Percentiles rank a stretch among this genome's conserved stretches.
These are phyloP conservation scores for Tetrahymena malaccensis DNA, from an alignment of 73 alveolate genomes.

Conservation along the genomic window DNA sequence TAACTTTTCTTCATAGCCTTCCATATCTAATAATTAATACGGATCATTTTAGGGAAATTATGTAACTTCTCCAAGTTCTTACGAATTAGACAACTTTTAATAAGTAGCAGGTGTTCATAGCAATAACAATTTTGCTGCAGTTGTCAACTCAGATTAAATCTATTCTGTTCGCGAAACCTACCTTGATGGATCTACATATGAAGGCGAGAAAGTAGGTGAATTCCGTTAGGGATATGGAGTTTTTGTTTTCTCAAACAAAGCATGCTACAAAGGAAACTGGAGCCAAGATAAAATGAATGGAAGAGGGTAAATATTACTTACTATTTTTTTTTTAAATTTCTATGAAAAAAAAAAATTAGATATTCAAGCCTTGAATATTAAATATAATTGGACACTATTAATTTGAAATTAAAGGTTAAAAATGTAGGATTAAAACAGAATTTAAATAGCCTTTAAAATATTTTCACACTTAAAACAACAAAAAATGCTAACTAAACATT, in stretches of 20 bases:
- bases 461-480: not conserved
- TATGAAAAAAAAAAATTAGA: not conserved
- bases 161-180: not conserved
- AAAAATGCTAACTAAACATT: no score
- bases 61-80: not conserved
- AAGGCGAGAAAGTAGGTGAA: not conserved
- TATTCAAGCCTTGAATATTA: not conserved
- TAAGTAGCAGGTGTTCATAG: not conserved
- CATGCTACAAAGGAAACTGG: not conserved
- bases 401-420: no score
- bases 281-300: not conserved
- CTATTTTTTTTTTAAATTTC: no score
- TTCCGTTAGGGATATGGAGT: not conserved
- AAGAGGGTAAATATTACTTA: not conserved
- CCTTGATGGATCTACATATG: not conserved
- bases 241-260: not conserved
- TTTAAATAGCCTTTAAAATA: no score
- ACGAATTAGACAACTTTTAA: not conserved
- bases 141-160: not conserved
- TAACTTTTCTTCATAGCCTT: not conserved
- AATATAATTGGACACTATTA: not conserved
- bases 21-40: not conserved
- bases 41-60: not conserved
- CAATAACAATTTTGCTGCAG: not conserved
- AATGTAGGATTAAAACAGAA: not conserved